phyloP scores from a whole-genome alignment of 495 filamentous ascomycete species.

The Neohortaea acidophila region DNA sequence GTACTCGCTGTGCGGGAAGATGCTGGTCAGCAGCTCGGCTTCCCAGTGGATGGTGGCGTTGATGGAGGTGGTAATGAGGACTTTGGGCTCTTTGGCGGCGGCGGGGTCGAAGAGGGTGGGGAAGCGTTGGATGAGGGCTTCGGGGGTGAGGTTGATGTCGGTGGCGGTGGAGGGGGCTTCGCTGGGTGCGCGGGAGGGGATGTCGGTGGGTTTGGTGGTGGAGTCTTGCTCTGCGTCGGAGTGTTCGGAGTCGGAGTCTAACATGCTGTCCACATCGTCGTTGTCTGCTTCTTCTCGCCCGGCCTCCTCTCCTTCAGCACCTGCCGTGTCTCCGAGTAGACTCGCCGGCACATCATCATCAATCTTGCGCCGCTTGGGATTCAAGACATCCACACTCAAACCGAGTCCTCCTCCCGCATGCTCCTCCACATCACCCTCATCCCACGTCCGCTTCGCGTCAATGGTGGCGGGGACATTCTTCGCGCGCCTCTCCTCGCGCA shows the following conservation, averaged over 20 bases:
- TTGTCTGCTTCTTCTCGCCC: constrained; percentile 33
- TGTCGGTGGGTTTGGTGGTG: constrained; percentile 8
- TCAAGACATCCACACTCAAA: constrained; percentile 60
- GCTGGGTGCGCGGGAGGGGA: constrained; percentile 9
- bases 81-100: constrained; percentile 42
- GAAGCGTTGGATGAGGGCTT: constrained; percentile 38
- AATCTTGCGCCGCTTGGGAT: constrained; percentile 51
- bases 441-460: constrained; percentile 85
- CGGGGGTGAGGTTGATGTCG: constrained; percentile 28
- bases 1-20: constrained; percentile 82
- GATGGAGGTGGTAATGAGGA: constrained; percentile 77
- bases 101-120: constrained; percentile 60
- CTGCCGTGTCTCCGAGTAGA: too few species aligned
- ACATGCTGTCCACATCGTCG: constrained; percentile 61
- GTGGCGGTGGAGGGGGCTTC: constrained; percentile 20
- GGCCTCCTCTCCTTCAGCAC: constrained; percentile 30
- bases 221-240: constrained; percentile 29
- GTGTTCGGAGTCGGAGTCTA: constrained; percentile 35
- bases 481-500: constrained; percentile 53
- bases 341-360: constrained; percentile 16
- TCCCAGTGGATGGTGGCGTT: constrained; percentile 74
- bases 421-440: constrained; percentile 67
- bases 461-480: constrained; percentile 72
- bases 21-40: constrained; percentile 54
- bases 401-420: constrained; percentile 38